A percentile compares a stretch with the other conserved stretches of the same genome.
These are phyloP conservation scores for Hymenoscyphus fraxineus DNA, from an alignment of 2,329 filamentous ascomycete genomes.

Conservation along the genomic window DNA sequence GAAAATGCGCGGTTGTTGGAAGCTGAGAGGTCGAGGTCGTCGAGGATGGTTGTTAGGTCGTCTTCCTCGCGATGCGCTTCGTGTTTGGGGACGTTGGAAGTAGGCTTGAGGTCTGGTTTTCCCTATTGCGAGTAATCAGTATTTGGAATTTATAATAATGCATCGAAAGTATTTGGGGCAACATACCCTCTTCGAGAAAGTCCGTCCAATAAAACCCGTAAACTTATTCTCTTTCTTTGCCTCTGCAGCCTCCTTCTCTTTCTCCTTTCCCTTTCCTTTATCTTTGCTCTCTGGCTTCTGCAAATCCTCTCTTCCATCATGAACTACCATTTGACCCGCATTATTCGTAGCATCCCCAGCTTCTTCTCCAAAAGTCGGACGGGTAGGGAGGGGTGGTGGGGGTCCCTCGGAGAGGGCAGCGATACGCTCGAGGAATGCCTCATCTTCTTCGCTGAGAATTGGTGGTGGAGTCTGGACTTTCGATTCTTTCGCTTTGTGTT, in stretches of 20 bases:
- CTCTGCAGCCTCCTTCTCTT: slow-evolving; percentile 32
- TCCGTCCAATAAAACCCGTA: slow-evolving; percentile 35
- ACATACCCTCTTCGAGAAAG: slow-evolving; percentile 22
- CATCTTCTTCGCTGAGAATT: slow-evolving; percentile 54
- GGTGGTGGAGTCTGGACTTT: slow-evolving; percentile 33
- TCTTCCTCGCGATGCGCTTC: slow-evolving; percentile 54
- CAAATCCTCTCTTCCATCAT: slow-evolving; percentile 35
- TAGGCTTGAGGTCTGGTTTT: slow-evolving; percentile 36
- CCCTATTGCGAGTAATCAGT: slow-evolving; percentile 28
- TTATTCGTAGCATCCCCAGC: slow-evolving; percentile 29
- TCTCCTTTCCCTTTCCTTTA: slow-evolving; percentile 28
- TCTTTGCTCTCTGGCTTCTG: slow-evolving; percentile 8
- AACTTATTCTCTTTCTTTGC: slow-evolving; percentile 39
- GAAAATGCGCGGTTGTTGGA: slow-evolving; percentile 83
- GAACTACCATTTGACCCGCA: slow-evolving; percentile 38
- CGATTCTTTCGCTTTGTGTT: slow-evolving; percentile 39
- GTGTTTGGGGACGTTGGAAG: slow-evolving; percentile 36
- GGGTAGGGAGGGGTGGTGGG: slow-evolving; percentile 49
- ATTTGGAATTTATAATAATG: background rate
- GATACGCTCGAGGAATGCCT: slow-evolving; percentile 54
- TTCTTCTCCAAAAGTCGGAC: slow-evolving; percentile 23
- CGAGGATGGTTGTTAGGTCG: slow-evolving; percentile 76
- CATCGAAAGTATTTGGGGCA: background rate
- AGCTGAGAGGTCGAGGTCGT: slow-evolving; percentile 77
- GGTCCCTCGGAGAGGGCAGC: slow-evolving; percentile 44